A percentile compares a stretch with the other conserved stretches of the same genome.
Evolutionary conservation across 345 rosid genomes (phyloP).

Genomic region (Rhodomyrtus tomentosa): DNA sequence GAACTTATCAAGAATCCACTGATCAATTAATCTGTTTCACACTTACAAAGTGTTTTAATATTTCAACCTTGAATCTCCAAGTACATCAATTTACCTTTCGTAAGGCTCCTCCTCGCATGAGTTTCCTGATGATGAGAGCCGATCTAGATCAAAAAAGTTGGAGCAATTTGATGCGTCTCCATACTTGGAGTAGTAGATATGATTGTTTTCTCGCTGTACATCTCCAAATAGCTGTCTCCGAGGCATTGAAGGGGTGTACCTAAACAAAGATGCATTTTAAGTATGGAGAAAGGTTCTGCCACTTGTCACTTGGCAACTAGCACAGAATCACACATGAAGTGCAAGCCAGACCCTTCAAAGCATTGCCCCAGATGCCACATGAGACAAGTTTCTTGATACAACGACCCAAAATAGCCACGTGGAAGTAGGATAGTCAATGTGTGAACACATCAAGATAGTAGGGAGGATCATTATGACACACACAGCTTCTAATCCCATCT

Average conservation of each 20-base stretch:
- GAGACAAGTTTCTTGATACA: background rate
- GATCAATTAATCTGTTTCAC: background rate
- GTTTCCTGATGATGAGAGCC: conserved; percentile 90
- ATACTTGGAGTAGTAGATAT: conserved; percentile 46
- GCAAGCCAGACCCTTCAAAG: background rate
- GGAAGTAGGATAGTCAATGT: background rate
- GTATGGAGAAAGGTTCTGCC: background rate
- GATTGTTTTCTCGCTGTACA: conserved; percentile 43
- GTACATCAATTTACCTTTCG: conserved; percentile 50
- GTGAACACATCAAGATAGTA: background rate
- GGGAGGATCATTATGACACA: background rate
- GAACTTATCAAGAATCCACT: background rate
- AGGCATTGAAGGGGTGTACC: conserved; percentile 78
- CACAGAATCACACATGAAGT: background rate
- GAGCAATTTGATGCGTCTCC: conserved; percentile 61
- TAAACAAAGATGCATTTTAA: conserved; percentile 7
- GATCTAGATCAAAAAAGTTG: conserved; percentile 85
- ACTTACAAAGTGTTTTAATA: background rate
- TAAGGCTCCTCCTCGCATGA: conserved; percentile 78
- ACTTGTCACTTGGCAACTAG: background rate
- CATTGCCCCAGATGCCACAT: background rate
- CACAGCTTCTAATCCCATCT: background rate
- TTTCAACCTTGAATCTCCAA: background rate
- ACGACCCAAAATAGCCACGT: background rate
- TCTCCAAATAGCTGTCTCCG: conserved; percentile 68